These are phyloP conservation scores for Rhodotorula diobovata DNA, from an alignment of 768 basidiomycete species.

Conservation along the genomic window DNA sequence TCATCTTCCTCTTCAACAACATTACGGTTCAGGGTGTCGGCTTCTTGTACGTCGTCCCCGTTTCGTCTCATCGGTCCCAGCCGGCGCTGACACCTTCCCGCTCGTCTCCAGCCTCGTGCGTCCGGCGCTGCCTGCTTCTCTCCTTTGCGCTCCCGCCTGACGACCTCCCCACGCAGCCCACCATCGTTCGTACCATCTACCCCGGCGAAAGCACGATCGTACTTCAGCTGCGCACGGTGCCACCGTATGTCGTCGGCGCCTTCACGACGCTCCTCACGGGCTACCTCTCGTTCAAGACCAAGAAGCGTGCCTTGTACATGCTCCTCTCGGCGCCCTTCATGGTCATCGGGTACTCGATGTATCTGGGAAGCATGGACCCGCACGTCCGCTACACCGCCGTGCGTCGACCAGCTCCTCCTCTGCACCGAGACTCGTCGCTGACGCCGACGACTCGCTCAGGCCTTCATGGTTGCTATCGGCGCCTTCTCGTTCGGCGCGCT, in stretches of 20 bases:
- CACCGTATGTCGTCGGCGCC: conserved; percentile 31
- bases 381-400: conserved; percentile 24
- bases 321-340: conserved; percentile 17
- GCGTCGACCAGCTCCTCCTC: background rate
- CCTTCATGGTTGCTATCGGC: conserved; percentile 28
- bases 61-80: too few species aligned
- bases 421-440: too few species aligned
- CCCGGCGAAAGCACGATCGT: conserved; percentile 32
- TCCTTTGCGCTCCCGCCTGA: background rate
- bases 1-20: conserved; percentile 42
- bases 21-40: background rate
- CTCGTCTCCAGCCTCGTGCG: background rate
- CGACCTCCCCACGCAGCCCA: conserved; percentile 7
- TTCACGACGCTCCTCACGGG: conserved; percentile 24
- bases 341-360: conserved; percentile 20
- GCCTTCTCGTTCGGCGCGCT: conserved; percentile 31
- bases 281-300: conserved; percentile 38
- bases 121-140: background rate
- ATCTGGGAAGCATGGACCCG: conserved; percentile 11
- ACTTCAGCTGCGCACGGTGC: conserved; percentile 28
- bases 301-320: conserved; percentile 32
- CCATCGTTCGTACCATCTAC: conserved; percentile 42
- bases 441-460: background rate
- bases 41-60: background rate
- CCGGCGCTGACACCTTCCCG: too few species aligned